phyloP scores from a whole-genome alignment of 345 rosid species.

The Anastatica hierochuntica region DNA sequence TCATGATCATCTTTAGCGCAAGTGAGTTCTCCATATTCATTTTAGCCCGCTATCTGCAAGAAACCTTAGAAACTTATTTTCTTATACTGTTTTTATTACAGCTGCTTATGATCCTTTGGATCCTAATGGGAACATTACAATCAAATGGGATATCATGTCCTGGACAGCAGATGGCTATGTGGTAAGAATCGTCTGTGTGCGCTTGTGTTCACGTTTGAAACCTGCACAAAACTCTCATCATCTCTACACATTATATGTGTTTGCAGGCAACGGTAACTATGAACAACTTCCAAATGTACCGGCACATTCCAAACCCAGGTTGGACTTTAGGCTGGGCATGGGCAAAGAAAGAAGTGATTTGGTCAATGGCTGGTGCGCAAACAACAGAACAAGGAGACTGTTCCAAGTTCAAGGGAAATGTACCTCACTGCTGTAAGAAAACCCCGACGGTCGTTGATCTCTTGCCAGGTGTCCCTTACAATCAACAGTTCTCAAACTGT shows the following conservation, averaged over 20 bases:
- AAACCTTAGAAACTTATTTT: not conserved
- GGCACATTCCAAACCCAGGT: slow-evolving; percentile 72
- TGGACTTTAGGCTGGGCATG: slow-evolving; percentile 89
- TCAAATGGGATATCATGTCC: slow-evolving; percentile 84
- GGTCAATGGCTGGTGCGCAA: slow-evolving; percentile 76
- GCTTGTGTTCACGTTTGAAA: not conserved
- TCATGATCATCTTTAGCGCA: slow-evolving; percentile 36
- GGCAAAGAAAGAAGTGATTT: slow-evolving; percentile 85
- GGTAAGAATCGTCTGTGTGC: slow-evolving; percentile 28
- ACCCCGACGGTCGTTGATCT: slow-evolving; percentile 65
- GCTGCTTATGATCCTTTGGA: slow-evolving; percentile 92
- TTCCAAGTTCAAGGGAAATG: slow-evolving; percentile 73
- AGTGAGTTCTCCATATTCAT: slow-evolving; percentile 22
- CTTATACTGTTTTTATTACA: slow-evolving; percentile 21
- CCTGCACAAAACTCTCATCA: slow-evolving; percentile 8
- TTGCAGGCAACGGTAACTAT: slow-evolving; percentile 63
- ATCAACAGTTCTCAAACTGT: slow-evolving; percentile 66
- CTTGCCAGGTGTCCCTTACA: slow-evolving; percentile 72
- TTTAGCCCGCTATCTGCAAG: not conserved
- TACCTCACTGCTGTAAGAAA: slow-evolving; percentile 84
- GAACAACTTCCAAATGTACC: slow-evolving; percentile 64
- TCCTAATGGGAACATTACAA: slow-evolving; percentile 73
- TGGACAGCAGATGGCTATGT: slow-evolving; percentile 88
- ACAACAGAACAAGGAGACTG: slow-evolving; percentile 92
- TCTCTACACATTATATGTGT: not conserved